Evolutionary conservation across 192 early-diverging fungal genomes (phyloP).

Genomic region (Kappamyces sp.): DNA sequence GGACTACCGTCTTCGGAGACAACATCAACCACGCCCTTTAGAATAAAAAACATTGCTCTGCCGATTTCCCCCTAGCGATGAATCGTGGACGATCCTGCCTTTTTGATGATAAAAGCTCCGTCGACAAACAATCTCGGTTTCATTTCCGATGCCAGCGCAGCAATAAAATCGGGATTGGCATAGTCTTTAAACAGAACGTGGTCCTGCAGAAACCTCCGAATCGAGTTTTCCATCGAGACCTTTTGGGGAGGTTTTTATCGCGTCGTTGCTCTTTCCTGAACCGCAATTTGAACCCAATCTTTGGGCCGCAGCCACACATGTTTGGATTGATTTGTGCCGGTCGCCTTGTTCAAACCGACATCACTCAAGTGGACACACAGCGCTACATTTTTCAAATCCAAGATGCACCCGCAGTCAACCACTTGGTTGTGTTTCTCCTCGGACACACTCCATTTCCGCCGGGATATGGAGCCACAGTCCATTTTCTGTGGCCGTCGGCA

Average conservation of each 20-base stretch:
- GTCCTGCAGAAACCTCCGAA: too few relatives aligned
- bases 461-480: conserved; percentile 89
- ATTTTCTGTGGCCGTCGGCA: conserved; percentile 28
- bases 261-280: too few relatives aligned
- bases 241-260: too few relatives aligned
- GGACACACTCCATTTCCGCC: conserved; percentile 81
- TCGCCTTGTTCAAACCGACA: conserved; percentile 50
- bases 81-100: conserved; percentile 10
- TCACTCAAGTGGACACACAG: conserved; percentile 24
- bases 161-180: conserved; percentile 37
- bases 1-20: conserved; percentile 50
- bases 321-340: conserved; percentile 93
- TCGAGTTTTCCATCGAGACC: too few relatives aligned
- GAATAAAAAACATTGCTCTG: conserved; percentile 49
- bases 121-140: conserved; percentile 42
- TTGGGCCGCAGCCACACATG: conserved; percentile 42
- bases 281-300: neutral
- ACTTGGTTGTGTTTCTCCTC: conserved; percentile 85
- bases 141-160: conserved; percentile 33
- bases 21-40: conserved; percentile 44
- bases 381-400: conserved; percentile 88
- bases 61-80: conserved; percentile 41
- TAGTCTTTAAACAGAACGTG: conserved; percentile 36
- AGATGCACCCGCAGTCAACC: conserved; percentile 83
- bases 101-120: conserved; percentile 41